A percentile compares a stretch with the other conserved stretches of the same genome.
Conservation (phyloP, 768 basidiomycete genomes). For the Russula abietina region DNA sequence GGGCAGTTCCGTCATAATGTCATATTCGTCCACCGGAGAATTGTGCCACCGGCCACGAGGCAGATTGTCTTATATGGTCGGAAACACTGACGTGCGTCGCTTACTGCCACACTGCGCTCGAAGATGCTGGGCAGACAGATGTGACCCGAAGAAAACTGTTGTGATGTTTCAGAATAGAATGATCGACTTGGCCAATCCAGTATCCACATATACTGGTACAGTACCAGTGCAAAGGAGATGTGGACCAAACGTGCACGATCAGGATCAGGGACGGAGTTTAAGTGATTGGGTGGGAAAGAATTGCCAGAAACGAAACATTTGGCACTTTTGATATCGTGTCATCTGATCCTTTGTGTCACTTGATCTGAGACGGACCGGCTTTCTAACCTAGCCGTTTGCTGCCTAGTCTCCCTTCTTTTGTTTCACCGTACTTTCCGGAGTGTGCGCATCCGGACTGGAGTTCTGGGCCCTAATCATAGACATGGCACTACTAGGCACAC, state of each 20-base stretch:
- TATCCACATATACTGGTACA: background rate
- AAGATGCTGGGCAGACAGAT: background rate
- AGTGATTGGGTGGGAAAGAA: background rate
- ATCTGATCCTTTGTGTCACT: too few relatives aligned
- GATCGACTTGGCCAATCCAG: background rate
- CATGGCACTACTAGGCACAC: background rate
- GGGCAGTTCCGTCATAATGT: background rate
- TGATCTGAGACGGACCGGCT: background rate
- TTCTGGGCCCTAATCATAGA: background rate
- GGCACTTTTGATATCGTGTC: background rate
- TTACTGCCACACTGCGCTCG: background rate
- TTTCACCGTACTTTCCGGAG: background rate
- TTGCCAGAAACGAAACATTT: background rate
- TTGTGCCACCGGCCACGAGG: background rate
- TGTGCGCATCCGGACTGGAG: background rate
- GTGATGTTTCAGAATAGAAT: background rate
- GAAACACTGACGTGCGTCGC: background rate
- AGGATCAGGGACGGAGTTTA: background rate
- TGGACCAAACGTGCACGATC: too few relatives aligned
- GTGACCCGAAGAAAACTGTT: background rate
- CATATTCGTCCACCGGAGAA: constrained; percentile 1
- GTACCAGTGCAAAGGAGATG: background rate
- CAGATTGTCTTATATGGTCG: background rate
- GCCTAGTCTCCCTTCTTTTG: background rate
- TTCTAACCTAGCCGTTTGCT: background rate